Evolutionary conservation across 345 rosid species (phyloP), one percentile per base, ranked within the genome.

Genomic region (Acer negundo): DNA sequence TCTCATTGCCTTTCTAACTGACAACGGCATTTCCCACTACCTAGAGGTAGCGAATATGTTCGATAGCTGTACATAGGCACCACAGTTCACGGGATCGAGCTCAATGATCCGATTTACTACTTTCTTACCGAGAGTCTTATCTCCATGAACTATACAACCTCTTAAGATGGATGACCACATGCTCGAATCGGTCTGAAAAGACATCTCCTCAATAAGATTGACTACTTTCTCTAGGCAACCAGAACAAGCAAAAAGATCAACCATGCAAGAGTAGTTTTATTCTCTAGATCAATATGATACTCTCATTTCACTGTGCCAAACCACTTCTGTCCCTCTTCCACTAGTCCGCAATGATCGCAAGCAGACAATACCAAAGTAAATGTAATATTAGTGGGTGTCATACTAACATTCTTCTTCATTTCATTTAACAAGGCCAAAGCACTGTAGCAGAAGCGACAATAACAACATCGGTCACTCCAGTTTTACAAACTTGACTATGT

Each of bases 301-400:
- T 88, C 85, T 75, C 80, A 44, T 84, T 85, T 85, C 97, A 94
- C 90, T 6, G 77, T 62, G 31, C 85, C 61, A 61, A 91, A 93
- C 88, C 92, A 84, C 74, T 86, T 87, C 79, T 81, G 65, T 71
- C 95, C 95, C 64, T 91, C 97, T 67, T 86, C 93, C 12, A 91
- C 86, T 80, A 94, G 73, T 80, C 98, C 98, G 80, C 95, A 89
- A 78, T 94, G 94, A 84, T 88, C 88, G 76, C 95, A 94, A 13
- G 97, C 93, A 68, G 95, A 88, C 40, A 93, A 73, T 78, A 93
- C 88, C 2, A 70, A 93, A 66, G 84, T 88, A 74, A 90, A 91
- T 24, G 97, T 94, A 53, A 86, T 80, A 65, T 56, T n/a, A n/a
- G n/a, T n/a, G n/a, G n/a, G n/a, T n/a, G n/a, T n/a, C n/a, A n/a